phyloP scores from a whole-genome alignment of 2,329 filamentous ascomycete species.

The Ceratocystis smalleyi region DNA sequence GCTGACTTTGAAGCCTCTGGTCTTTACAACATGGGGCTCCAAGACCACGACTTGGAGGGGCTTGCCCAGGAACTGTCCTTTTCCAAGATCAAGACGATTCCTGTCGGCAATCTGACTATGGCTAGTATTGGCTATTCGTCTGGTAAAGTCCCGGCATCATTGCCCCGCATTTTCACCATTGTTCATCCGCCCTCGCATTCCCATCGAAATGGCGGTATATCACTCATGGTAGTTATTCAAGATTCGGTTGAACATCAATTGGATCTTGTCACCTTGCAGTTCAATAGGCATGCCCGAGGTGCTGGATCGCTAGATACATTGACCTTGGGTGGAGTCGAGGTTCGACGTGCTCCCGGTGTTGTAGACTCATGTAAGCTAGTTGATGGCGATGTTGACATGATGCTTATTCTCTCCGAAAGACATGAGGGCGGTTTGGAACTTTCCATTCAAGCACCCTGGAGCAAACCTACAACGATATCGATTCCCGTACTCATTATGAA shows the following conservation, averaged over 20 bases:
- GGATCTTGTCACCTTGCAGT: constrained; percentile 12
- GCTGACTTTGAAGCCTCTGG: constrained; percentile 43
- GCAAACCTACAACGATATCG: constrained; percentile 49
- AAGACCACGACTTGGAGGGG: constrained; percentile 52
- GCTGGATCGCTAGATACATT: constrained; percentile 6
- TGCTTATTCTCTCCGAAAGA: constrained; percentile 53
- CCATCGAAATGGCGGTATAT: constrained; percentile 37
- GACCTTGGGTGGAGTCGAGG: constrained; percentile 27
- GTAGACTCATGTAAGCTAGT: constrained; percentile 57
- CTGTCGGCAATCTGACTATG: constrained; percentile 42
- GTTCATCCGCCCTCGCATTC: constrained; percentile 40
- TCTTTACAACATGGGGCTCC: constrained; percentile 55
- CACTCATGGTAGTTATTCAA: constrained; percentile 53
- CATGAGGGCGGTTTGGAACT: constrained; percentile 48
- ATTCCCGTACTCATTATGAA: constrained; percentile 45
- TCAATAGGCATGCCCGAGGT: constrained; percentile 8
- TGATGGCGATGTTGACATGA: constrained; percentile 51
- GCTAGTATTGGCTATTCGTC: constrained; percentile 39
- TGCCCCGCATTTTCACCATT: constrained; percentile 48
- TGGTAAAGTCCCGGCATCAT: not conserved
- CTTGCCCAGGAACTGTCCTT: constrained; percentile 58
- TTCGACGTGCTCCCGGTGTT: constrained; percentile 48
- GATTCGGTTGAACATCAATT: constrained; percentile 52
- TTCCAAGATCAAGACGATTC: constrained; percentile 52
- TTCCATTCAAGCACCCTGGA: constrained; percentile 63